Conservation (phyloP, 2,329 filamentous ascomycete genomes). For the Exophiala alcalophila region DNA sequence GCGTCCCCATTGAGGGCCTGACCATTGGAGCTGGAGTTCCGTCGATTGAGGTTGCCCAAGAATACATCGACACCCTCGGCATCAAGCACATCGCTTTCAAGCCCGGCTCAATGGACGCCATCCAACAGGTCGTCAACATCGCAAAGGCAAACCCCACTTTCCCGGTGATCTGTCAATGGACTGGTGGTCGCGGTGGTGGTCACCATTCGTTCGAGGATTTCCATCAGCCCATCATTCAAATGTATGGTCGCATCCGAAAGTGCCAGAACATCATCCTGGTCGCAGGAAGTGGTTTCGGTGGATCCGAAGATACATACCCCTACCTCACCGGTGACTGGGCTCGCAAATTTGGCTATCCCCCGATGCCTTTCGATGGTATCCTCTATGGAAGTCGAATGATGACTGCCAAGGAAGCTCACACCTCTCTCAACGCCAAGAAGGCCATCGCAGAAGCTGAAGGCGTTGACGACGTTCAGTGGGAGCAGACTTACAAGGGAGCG, state of each 20-base stretch:
- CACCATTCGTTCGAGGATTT: slow-evolving; percentile 96
- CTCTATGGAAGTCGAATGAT: slow-evolving; percentile 92
- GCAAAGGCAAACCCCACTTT: slow-evolving; percentile 91
- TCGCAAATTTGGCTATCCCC: slow-evolving; percentile 78
- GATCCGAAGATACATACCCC: slow-evolving; percentile 84
- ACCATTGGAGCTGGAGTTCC: slow-evolving; percentile 92
- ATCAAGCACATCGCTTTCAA: slow-evolving; percentile 95
- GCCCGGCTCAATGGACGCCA: slow-evolving; percentile 82
- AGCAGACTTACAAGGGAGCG: slow-evolving; percentile 86
- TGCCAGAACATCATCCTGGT: slow-evolving; percentile 84
- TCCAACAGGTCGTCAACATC: slow-evolving; percentile 87
- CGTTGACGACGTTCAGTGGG: slow-evolving; percentile 79
- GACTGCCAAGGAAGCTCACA: slow-evolving; percentile 89
- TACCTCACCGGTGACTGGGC: slow-evolving; percentile 90
- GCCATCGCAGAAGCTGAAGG: slow-evolving; percentile 84
- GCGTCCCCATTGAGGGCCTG: slow-evolving; percentile 85
- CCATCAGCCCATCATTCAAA: slow-evolving; percentile 83
- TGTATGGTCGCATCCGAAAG: slow-evolving; percentile 85
- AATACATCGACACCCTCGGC: slow-evolving; percentile 89
- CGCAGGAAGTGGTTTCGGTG: slow-evolving; percentile 88
- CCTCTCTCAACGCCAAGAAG: slow-evolving; percentile 81
- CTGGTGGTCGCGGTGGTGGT: slow-evolving; percentile 86
- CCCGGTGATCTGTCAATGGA: slow-evolving; percentile 93
- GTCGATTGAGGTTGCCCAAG: slow-evolving; percentile 86
- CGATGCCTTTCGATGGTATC: slow-evolving; percentile 92